phyloP scores from a whole-genome alignment of 2,329 filamentous ascomycete genomes.

The Diaporthe aspalathi region DNA sequence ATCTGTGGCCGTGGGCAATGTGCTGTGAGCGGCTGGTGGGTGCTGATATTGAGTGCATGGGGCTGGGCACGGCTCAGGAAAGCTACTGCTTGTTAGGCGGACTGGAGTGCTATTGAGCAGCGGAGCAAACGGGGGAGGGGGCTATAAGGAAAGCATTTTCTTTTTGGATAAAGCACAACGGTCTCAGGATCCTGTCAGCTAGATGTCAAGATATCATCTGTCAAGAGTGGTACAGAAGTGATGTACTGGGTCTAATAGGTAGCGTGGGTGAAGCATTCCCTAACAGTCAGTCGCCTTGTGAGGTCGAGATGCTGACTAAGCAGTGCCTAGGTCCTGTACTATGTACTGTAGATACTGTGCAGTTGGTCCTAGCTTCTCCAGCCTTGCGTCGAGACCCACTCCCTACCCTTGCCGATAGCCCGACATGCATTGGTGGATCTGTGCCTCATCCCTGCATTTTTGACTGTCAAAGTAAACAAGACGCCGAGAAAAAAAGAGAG shows the following conservation, averaged over 20 bases:
- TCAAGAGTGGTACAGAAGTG: too few species aligned
- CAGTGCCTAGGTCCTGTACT: too few species aligned
- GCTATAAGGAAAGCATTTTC: slow-evolving; percentile 11
- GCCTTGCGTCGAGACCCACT: slow-evolving; percentile 27
- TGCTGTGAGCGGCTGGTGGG: not conserved
- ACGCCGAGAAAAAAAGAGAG: not conserved
- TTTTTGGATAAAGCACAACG: not conserved
- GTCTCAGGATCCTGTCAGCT: too few species aligned
- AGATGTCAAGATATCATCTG: not conserved
- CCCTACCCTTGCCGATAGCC: slow-evolving; percentile 23
- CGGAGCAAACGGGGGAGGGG: not conserved
- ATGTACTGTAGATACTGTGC: too few species aligned
- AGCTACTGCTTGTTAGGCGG: not conserved
- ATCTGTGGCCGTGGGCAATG: slow-evolving; percentile 40
- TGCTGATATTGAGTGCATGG: slow-evolving; percentile 8
- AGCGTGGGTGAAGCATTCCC: too few species aligned
- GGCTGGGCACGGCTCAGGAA: not conserved
- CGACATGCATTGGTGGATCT: slow-evolving; percentile 25
- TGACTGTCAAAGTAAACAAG: slow-evolving; percentile 18
- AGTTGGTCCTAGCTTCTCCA: slow-evolving; percentile 6
- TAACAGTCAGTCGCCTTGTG: not conserved
- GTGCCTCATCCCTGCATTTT: slow-evolving; percentile 23
- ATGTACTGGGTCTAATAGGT: too few species aligned
- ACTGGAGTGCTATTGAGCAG: not conserved
- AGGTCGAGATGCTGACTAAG: slow-evolving; percentile 22